These are phyloP conservation scores for Podaxis mareebaensis DNA, from an alignment of 768 basidiomycete species.

Conservation along the genomic window DNA sequence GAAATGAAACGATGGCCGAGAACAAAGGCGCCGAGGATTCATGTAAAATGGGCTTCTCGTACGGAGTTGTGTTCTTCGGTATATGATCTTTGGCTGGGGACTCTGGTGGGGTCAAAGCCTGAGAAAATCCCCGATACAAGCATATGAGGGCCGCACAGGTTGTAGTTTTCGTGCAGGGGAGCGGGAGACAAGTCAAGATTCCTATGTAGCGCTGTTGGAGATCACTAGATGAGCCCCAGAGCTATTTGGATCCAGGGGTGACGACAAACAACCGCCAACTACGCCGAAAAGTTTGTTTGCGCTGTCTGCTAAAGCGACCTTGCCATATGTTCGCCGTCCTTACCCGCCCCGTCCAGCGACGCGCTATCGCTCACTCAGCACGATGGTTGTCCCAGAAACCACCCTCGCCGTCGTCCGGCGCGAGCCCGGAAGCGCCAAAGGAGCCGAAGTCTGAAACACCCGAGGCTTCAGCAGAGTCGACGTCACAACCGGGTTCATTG, in stretches of 20 bases:
- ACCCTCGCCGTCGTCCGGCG: constrained; percentile 19
- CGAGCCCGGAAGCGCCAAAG: constrained; percentile 12
- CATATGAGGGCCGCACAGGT: neutral
- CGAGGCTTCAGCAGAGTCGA: constrained; percentile 17
- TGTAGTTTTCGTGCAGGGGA: neutral
- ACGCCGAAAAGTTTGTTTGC: constrained; percentile 8
- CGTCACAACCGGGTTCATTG: constrained; percentile 25
- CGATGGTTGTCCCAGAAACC: constrained; percentile 37
- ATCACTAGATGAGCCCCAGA: neutral
- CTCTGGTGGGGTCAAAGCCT: neutral
- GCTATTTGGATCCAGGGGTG: neutral
- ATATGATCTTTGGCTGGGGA: neutral
- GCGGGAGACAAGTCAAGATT: neutral
- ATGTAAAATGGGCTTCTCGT: neutral
- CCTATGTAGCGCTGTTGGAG: neutral
- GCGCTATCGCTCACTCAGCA: constrained; percentile 30
- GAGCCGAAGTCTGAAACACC: constrained; percentile 24
- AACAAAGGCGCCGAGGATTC: neutral
- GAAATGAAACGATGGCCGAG: neutral
- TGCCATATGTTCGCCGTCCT: constrained; percentile 32
- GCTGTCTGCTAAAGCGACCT: constrained; percentile 10
- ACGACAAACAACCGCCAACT: constrained; percentile 9
- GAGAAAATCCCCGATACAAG: neutral
- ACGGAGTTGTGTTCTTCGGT: neutral
- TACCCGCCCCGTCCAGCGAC: constrained; percentile 35